Evolutionary conservation across 2,329 filamentous ascomycete species (phyloP), one percentile per base, ranked within the genome.

Genomic region (Plectosphaerella cucumerina): DNA sequence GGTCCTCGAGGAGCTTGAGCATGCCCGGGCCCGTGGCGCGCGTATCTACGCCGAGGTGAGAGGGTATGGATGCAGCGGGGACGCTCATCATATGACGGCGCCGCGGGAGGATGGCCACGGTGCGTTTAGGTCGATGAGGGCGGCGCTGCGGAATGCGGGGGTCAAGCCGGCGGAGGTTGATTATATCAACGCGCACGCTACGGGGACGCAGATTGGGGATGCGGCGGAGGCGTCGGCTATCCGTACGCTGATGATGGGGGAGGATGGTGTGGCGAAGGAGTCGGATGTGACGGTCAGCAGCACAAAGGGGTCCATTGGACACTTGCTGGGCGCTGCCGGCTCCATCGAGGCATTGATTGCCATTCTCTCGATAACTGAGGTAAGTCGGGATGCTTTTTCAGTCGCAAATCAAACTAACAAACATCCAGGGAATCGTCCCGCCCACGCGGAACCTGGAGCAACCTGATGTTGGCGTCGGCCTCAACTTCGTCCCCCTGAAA

Each of bases 131-230:
- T 88, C 93, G 4, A 99, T 99, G 94, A 87, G 81, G 65, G 83
- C 83, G 57, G 92, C 93, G 1, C 70, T 99, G 53, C 84, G 78
- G 60, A 82, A 89, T 62, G 90, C 91, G 0, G 70, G 77, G 1
- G 63, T 96, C 35, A 76, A 75, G 48, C 92, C 94, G 0, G 70
- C 70, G 1, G 72, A 84, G 39, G 84, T 99, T 5, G 89, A 92
- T 66, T 99, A 99, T 66, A 81, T 99, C 64, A 99, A 97, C 62
- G 94, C 94, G 1, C 94, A 99, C 65, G 94, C 93, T 1, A 99
- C 94, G 1, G 89, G 89, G 20, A 99, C 93, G 0, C 68, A 77
- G 6, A 78, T 97, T 3, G 94, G 94, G 1, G 94, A 99, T 70
- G 80, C 82, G 20, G 93, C 94, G 1, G 94, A 99, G 70, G 93